These are phyloP conservation scores for Fusarium kyushuense DNA, from an alignment of 2,329 filamentous ascomycete genomes.

Conservation along the genomic window DNA sequence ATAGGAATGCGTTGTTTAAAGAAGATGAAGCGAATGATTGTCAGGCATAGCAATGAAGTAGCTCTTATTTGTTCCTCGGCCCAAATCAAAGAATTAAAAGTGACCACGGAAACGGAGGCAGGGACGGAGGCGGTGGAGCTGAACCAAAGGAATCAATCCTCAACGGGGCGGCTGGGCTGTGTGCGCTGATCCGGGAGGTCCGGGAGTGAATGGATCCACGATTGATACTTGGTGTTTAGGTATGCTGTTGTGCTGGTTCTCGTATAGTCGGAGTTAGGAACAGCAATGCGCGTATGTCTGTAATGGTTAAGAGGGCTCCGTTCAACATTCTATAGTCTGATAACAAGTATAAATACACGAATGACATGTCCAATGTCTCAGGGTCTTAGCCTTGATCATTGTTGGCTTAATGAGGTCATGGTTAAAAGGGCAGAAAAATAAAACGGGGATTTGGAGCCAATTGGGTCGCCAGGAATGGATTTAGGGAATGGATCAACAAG, in stretches of 20 bases:
- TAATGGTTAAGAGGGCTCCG: not conserved
- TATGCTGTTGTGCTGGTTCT: constrained; percentile 17
- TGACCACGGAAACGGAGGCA: constrained; percentile 11
- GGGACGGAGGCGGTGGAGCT: constrained; percentile 40
- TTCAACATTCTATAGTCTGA: not conserved
- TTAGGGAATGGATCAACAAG: constrained; percentile 34
- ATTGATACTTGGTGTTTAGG: constrained; percentile 40
- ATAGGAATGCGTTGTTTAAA: constrained; percentile 21
- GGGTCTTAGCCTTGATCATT: constrained; percentile 21
- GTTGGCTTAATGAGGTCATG: constrained; percentile 44
- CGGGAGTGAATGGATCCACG: constrained; percentile 44
- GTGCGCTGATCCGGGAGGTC: constrained; percentile 43
- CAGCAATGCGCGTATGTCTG: not conserved
- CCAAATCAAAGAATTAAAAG: constrained; percentile 20
- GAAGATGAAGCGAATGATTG: constrained; percentile 22
- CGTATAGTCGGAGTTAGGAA: constrained; percentile 6
- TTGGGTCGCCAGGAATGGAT: constrained; percentile 27
- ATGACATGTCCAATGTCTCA: constrained; percentile 11
- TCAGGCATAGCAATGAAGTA: constrained; percentile 23
- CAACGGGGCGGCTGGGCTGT: constrained; percentile 25
- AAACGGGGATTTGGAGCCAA: constrained; percentile 36
- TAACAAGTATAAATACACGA: not conserved
- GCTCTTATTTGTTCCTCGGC: constrained; percentile 27
- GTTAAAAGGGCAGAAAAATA: constrained; percentile 21
- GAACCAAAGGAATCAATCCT: constrained; percentile 23